Evolutionary conservation across 495 filamentous ascomycete genomes (phyloP).

Genomic region (Aspergillus sclerotiicarbonarius): DNA sequence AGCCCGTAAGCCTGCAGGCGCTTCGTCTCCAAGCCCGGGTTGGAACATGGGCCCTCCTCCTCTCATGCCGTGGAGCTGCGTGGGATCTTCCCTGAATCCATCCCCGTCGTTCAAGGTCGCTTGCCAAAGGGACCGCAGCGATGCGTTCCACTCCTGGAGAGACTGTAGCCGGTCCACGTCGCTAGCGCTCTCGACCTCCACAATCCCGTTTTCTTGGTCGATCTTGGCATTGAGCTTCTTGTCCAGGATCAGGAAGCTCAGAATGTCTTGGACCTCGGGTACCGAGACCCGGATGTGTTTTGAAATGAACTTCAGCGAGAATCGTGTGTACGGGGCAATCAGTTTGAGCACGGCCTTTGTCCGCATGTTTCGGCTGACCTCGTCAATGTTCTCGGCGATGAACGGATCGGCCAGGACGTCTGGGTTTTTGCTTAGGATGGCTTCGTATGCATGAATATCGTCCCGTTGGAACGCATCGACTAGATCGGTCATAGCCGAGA

Average conservation of each 20-base stretch:
- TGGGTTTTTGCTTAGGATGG: slow-evolving; percentile 79
- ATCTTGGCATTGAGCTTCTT: slow-evolving; percentile 83
- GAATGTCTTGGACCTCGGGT: slow-evolving; percentile 85
- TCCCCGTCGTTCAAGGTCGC: slow-evolving; percentile 70
- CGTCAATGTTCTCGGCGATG: slow-evolving; percentile 98
- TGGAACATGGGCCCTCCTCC: slow-evolving; percentile 26
- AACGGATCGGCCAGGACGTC: slow-evolving; percentile 91
- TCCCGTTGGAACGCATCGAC: slow-evolving; percentile 96
- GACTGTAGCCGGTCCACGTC: slow-evolving; percentile 74
- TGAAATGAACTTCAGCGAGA: slow-evolving; percentile 81
- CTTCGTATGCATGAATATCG: slow-evolving; percentile 89
- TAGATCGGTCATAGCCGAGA: slow-evolving; percentile 93
- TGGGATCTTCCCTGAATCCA: slow-evolving; percentile 56
- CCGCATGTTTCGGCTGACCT: slow-evolving; percentile 97
- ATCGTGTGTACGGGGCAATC: slow-evolving; percentile 91
- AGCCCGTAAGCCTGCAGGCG: slow-evolving; percentile 22
- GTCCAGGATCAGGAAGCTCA: slow-evolving; percentile 89
- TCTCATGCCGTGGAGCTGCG: slow-evolving; percentile 26
- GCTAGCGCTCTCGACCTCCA: slow-evolving; percentile 71
- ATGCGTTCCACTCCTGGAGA: slow-evolving; percentile 68
- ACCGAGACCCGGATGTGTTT: slow-evolving; percentile 80
- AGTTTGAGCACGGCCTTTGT: slow-evolving; percentile 93
- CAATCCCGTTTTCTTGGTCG: slow-evolving; percentile 79
- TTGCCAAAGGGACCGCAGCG: slow-evolving; percentile 62
- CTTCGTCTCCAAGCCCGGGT: slow-evolving; percentile 35